Percentiles rank a stretch among this genome's conserved stretches.
Conservation (phyloP, 2,329 filamentous ascomycete genomes). For the Colletotrichum sp. region DNA sequence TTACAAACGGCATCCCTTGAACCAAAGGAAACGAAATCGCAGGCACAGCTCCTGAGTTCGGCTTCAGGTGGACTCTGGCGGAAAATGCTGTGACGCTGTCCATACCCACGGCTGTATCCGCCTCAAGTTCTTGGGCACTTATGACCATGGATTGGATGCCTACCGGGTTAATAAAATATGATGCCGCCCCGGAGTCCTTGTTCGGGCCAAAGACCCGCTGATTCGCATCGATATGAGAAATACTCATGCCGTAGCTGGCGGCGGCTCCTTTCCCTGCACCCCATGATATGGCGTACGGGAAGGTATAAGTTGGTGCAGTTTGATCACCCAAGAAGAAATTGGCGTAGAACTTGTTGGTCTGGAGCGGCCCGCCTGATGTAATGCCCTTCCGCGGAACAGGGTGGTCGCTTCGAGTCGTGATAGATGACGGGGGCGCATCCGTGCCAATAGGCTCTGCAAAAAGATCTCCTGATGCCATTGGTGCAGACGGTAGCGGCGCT, state of each 20-base stretch:
- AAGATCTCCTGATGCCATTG: constrained; percentile 49
- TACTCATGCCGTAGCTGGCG: constrained; percentile 76
- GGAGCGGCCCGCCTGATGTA: constrained; percentile 52
- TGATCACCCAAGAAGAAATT: constrained; percentile 83
- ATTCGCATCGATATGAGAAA: constrained; percentile 74
- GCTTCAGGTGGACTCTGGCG: constrained; percentile 70
- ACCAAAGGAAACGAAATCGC: constrained; percentile 80
- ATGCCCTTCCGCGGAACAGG: constrained; percentile 63
- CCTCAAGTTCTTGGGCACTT: constrained; percentile 76
- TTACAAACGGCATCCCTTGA: constrained; percentile 90
- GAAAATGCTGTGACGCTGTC: constrained; percentile 63
- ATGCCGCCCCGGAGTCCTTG: constrained; percentile 59
- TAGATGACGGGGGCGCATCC: constrained; percentile 52
- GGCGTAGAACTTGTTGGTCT: constrained; percentile 83
- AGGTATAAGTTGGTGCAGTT: constrained; percentile 71
- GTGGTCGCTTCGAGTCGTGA: constrained; percentile 58
- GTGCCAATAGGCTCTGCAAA: constrained; percentile 62
- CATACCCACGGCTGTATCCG: constrained; percentile 60
- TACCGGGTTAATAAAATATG: constrained; percentile 82
- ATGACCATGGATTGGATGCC: constrained; percentile 83
- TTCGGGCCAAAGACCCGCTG: constrained; percentile 72
- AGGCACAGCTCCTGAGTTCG: constrained; percentile 55
- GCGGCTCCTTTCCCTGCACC: constrained; percentile 66
- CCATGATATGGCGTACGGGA: constrained; percentile 77
- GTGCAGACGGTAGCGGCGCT: not conserved